Evolutionary conservation across 1,284 basidiomycete species (phyloP), one percentile per base, ranked within the genome.

Genomic region (Ustilago trichophora): DNA sequence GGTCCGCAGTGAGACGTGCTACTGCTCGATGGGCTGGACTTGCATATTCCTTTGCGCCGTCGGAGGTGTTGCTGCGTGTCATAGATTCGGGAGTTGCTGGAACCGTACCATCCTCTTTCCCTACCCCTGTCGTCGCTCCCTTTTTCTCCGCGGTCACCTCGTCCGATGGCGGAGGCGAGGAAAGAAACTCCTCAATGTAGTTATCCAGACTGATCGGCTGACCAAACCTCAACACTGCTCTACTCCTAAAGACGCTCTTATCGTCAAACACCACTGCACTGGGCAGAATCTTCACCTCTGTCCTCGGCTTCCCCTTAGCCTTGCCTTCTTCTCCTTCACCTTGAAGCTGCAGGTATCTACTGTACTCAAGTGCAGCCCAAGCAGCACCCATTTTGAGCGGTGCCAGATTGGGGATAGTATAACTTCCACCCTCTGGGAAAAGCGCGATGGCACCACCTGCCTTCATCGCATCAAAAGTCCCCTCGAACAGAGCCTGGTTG

Each of bases 311-410:
- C 8, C 38, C 47, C 27, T 18, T 12, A 21, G 25, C 46, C 35
- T 35, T 9, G 21, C 31, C 16, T n/a, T 24, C 35, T 22, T 25
- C 41, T 13, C 8, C 21, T 21, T 34, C 27, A 9, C 36, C 6
- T 15, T 44, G 40, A 6, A 60, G 26, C 26, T 62, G 52, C 35
- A 72, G 32, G 32, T 90, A 57, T 22, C 53, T 89, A 12, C 88
- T 86, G 82, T 94, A 97, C 83, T 97, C 95, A 68, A 97, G 85
- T 4, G 93, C 91, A 27, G 92, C 90, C 93, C 93, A 97, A 8
- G 92, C 88, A n/a, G 91, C 91, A 21, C 94, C 94, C 74, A 97
- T 92, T 82, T 98, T 98, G 76, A 98, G 87, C 62, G 92, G 90
- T 86, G 94, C 90, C 76, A 98, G 90, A 54, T 88, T 87, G 4